Base-by-base conservation (phyloP, 179 eudicot genomes). In the Beta macrorhiza region DNA sequence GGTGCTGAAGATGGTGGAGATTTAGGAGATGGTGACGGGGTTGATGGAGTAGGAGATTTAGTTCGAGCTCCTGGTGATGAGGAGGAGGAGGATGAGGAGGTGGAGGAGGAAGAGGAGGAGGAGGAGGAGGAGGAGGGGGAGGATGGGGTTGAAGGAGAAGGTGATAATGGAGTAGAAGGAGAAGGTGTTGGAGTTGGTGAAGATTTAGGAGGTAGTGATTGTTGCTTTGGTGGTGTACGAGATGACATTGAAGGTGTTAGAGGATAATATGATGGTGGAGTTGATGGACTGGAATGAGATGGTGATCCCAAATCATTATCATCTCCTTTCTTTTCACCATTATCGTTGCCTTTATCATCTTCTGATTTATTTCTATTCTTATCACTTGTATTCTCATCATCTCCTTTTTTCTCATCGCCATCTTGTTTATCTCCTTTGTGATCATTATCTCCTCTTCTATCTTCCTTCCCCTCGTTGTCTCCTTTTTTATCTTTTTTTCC, bases 131-230 rank as follows among this genome's bases (percentile, higher is more conserved):
- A 16, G 74, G 55, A 69, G 85, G 7, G 1, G 80, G 55, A 0
- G 20, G 80, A 5, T 17, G 79, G 14, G 1, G 67, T 42, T 7
- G 69, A 5, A 3, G 74, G 14, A 1, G 72, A 13, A 32, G 79
- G 14, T 17, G 78, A 20, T 67, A 74, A n/a, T 12, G 76, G 25
- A 12, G 84, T 67, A 20, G 83, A n/a, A 45, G 72, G 16, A 58
- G 79, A 32, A 61, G 57, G 16, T 16, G 71, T 15, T 7, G 67
- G 14, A 13, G 67, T 7, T 13, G 75, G n/a, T 13, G 75, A 7
- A 7, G 74, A 42, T 3, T 78, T 42, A 55, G 76, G 16, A 19
- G 79, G 19, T 22, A 75, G 44, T 42, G 79, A 65, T 22, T 49
- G 42, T 49, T 49, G 53, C 1, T 52, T 56, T 10, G 69, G 1